These are phyloP conservation scores for Alternaria ethzedia DNA, from an alignment of 2,329 filamentous ascomycete genomes.

Conservation along the genomic window DNA sequence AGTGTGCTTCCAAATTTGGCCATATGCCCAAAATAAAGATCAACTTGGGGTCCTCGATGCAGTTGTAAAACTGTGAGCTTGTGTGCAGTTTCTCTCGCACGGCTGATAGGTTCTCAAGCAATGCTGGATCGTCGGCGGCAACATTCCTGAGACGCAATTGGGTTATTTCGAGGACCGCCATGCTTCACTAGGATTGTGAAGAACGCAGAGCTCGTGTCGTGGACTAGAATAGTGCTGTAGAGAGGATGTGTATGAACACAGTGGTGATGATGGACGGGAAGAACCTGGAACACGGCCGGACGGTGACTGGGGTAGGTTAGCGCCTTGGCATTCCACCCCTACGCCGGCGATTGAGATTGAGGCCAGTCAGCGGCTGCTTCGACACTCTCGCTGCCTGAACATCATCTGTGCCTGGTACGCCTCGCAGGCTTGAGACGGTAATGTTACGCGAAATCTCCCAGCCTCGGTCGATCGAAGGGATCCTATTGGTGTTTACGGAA, in stretches of 20 bases:
- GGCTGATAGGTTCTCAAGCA: constrained; percentile 38
- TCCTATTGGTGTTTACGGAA: neutral
- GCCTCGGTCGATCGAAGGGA: neutral
- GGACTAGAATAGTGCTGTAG: constrained; percentile 33
- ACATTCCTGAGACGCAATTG: constrained; percentile 35
- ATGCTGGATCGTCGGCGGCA: constrained; percentile 20
- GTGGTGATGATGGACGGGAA: neutral
- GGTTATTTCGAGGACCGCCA: constrained; percentile 39
- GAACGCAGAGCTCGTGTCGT: constrained; percentile 27
- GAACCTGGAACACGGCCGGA: neutral
- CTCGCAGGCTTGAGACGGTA: constrained; percentile 6
- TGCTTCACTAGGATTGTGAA: constrained; percentile 19
- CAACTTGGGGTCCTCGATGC: constrained; percentile 34
- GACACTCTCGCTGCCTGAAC: neutral
- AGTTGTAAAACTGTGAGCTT: constrained; percentile 38
- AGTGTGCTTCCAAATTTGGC: constrained; percentile 36
- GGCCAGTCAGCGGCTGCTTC: neutral
- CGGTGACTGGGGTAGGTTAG: neutral
- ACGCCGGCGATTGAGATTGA: neutral
- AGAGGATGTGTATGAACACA: neutral
- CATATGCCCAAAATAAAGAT: constrained; percentile 43
- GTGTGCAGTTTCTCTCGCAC: constrained; percentile 35
- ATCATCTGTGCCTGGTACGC: constrained; percentile 3
- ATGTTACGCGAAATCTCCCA: constrained; percentile 3
- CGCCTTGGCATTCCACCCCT: neutral